Evolutionary conservation across 192 early-diverging fungal genomes (phyloP), one percentile per base, ranked within the genome.

Genomic region (Mortierella claussenii): DNA sequence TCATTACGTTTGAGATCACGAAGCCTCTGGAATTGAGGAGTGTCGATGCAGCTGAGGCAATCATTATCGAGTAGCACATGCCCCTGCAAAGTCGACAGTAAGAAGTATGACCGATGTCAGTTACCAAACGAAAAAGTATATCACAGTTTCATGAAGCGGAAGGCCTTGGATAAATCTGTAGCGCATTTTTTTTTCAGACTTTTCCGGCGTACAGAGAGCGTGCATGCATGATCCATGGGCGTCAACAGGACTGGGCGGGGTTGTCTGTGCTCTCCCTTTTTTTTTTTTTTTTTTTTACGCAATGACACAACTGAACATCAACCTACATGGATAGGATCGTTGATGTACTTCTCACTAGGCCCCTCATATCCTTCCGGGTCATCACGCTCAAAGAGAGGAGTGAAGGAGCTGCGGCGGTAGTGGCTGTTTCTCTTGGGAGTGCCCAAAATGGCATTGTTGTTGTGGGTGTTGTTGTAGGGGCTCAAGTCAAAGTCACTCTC

Each of bases 1-100:
- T n/a, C n/a, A n/a, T n/a, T 71, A 88, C 78, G 96, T 73, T 96
- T 98, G 20, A 98, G 76, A 62, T 95, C 88, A n/a, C 97, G 90
- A 53, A 98, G 86, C 27, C 97, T 84, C 79, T 99, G 97, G 68
- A 99, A 99, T 83, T 99, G 95, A 9, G 91, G 88, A 12, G 97
- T 99, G 64, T 99, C 97, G 24, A 97, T 93, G 40, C 91, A 80
- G 34, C 89, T 79, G 23, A 95, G 78, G 45, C 79, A 81, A 37
- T 83, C 75, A 36, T 84, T 71, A 53, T 90, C 91, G 9, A 98
- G 81, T 20, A 81, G 69, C 54, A 98, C 95, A 79, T 90, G 90
- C 9, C 91, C 91, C 82, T 89, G 59, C n/a, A n/a, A n/a, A n/a
- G n/a, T n/a, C n/a, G n/a, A n/a, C n/a, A n/a, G n/a, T n/a, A n/a